Base-by-base conservation (phyloP, 257 asterid species). In the Vinca minor region DNA sequence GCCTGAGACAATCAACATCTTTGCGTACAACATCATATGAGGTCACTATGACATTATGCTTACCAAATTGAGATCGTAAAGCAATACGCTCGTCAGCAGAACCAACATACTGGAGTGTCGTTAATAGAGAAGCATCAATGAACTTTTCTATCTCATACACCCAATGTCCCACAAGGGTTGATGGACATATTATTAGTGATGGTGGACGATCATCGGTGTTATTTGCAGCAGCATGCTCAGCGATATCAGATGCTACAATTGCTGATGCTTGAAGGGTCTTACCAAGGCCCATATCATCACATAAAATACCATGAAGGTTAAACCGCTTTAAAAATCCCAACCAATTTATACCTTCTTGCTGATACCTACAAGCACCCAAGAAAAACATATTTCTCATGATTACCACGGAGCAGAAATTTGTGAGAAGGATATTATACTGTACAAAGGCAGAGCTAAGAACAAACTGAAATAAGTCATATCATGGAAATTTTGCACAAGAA, bases 261-360 rank as follows among this genome's bases (percentile, higher is more conserved):
- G 95, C 87, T 6, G 99, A 89, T 77, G 99, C 82, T 73, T 93
- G 99, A 74, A 93, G 99, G 71, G 99, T 93, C 79, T 93, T 93
- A 63, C 99, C 99, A 62, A 93, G 92, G 66, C 99, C 99, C 99
- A 93, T 93, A 77, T 93, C 99, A 80, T 93, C 99, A 73, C 99
- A 89, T 79, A 93, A 82, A 64, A 93, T 87, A 65, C 99, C 99
- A 45, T 93, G 97, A 77, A 93, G 99, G 71, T 83, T 89, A 78
- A 93, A 93, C 63, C 99, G 84, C 76, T 83, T 93, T 69, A 93
- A 78, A 82, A 93, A 93, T 59, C 95, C 89, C 62, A 93, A 79
- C 99, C 99, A 93, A 79, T 93, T 93, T 76, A 93, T 85, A 67
- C 98, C 98, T 89, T 93, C 98, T 75, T 93, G 97, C 73, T 93